Evolutionary conservation across 495 filamentous ascomycete species (phyloP).

Genomic region (Aspergillus funiculosus): DNA sequence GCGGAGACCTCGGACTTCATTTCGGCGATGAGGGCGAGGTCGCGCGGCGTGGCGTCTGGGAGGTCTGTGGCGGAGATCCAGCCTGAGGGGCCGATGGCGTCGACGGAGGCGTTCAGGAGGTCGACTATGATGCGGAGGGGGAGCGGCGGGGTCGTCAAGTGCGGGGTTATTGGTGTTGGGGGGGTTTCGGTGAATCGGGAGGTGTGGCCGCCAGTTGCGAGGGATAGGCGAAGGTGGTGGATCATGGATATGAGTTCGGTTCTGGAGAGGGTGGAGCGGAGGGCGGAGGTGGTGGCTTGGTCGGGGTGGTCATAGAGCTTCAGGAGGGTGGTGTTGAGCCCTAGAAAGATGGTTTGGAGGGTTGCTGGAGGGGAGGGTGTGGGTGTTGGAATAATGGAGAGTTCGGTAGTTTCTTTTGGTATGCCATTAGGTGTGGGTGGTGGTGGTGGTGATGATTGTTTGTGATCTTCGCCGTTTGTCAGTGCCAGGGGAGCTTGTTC

Average conservation of each 20-base stretch:
- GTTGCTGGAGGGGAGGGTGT: slow-evolving; percentile 9
- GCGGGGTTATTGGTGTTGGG: slow-evolving; percentile 44
- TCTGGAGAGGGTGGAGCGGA: slow-evolving; percentile 59
- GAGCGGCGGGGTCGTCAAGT: slow-evolving; percentile 45
- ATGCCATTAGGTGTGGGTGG: background rate
- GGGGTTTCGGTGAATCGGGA: slow-evolving; percentile 41
- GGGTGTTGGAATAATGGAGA: background rate
- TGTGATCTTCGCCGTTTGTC: slow-evolving; percentile 26
- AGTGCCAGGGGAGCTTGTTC: slow-evolving; percentile 28
- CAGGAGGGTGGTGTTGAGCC: slow-evolving; percentile 45
- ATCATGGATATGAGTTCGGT: slow-evolving; percentile 68
- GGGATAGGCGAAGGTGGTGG: slow-evolving; percentile 66
- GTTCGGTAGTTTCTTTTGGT: slow-evolving; percentile 27
- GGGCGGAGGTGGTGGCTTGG: slow-evolving; percentile 48
- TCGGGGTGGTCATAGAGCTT: slow-evolving; percentile 61
- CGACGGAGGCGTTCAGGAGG: slow-evolving; percentile 68
- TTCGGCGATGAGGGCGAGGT: slow-evolving; percentile 55
- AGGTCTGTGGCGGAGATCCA: slow-evolving; percentile 63
- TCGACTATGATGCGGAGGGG: slow-evolving; percentile 52
- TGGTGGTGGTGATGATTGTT: slow-evolving; percentile 19
- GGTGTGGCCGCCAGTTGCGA: slow-evolving; percentile 42
- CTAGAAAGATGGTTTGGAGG: slow-evolving; percentile 34
- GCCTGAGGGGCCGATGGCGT: slow-evolving; percentile 75
- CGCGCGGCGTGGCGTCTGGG: slow-evolving; percentile 49
- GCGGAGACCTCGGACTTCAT: slow-evolving; percentile 70